Percentiles rank a stretch among this genome's conserved stretches.
These are phyloP conservation scores for Paspalum vaginatum DNA, from an alignment of 176 grass and related monocot genomes.

Conservation along the genomic window DNA sequence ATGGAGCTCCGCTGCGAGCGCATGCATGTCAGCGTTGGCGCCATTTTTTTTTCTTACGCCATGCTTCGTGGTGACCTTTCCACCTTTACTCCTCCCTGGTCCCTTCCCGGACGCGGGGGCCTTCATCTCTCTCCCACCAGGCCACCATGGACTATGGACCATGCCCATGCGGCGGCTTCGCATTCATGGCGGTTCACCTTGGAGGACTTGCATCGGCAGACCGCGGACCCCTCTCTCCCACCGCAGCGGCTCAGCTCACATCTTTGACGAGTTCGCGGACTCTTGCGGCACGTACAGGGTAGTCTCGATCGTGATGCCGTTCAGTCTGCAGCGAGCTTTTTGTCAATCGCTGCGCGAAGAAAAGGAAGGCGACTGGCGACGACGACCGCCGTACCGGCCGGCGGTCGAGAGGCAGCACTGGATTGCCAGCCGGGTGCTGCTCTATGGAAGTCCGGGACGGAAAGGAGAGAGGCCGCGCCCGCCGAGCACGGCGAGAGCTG, in stretches of 20 bases:
- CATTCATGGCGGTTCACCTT: conserved; percentile 31
- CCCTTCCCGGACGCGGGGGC: background rate
- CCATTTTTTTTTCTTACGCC: conserved; percentile 23
- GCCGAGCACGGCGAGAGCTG: background rate
- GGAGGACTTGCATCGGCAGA: background rate
- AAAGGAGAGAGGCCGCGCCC: background rate
- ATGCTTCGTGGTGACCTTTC: conserved; percentile 6
- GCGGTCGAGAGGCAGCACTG: background rate
- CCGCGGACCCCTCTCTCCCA: background rate
- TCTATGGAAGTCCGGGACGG: conserved; percentile 18
- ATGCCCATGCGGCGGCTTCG: background rate
- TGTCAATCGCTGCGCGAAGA: background rate
- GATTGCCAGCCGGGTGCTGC: background rate
- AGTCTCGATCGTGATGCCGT: too few species aligned
- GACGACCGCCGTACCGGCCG: background rate
- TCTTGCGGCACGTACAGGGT: background rate
- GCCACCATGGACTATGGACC: too few species aligned
- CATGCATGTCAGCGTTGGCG: background rate
- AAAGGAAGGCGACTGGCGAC: conserved; percentile 8
- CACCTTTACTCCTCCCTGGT: conserved; percentile 9
- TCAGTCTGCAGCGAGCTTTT: conserved; percentile 3
- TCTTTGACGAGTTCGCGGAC: background rate
- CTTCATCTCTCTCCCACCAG: background rate
- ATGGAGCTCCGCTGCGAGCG: background rate
- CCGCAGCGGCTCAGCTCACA: background rate